Conservation (phyloP, 2,329 filamentous ascomycete species). For the Fusarium protoensiforme region DNA sequence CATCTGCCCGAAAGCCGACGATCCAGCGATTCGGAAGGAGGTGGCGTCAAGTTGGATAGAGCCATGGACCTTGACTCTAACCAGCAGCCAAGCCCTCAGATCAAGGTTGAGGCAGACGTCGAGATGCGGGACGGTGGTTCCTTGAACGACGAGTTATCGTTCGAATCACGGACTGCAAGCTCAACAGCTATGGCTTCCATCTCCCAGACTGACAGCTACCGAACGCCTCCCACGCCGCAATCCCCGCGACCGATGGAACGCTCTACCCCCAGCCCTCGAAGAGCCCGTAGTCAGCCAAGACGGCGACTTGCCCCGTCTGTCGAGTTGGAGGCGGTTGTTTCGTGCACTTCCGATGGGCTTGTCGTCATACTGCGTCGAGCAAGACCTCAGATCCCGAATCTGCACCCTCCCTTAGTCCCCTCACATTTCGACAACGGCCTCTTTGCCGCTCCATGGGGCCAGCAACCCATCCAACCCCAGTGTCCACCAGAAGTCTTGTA, state of each 20-base stretch:
- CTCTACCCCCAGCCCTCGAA: constrained; percentile 1
- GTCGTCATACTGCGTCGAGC: constrained; percentile 84
- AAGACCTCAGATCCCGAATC: constrained; percentile 73
- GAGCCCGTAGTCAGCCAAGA: constrained; percentile 6
- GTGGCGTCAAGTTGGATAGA: constrained; percentile 57
- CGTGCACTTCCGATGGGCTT: constrained; percentile 88
- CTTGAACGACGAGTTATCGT: constrained; percentile 11
- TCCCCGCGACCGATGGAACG: constrained; percentile 8
- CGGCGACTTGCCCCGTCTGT: constrained; percentile 57
- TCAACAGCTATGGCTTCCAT: constrained; percentile 16
- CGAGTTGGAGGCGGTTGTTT: constrained; percentile 90
- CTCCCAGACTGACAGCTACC: constrained; percentile 8
- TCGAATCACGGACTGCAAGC: constrained; percentile 25
- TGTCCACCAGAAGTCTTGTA: constrained; percentile 50
- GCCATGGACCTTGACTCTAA: constrained; percentile 55
- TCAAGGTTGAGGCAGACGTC: constrained; percentile 51
- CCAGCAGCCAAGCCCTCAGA: constrained; percentile 43
- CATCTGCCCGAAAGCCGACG: constrained; percentile 40
- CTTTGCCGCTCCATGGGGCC: constrained; percentile 84
- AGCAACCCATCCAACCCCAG: constrained; percentile 68
- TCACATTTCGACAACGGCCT: constrained; percentile 69
- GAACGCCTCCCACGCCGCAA: constrained; percentile 31
- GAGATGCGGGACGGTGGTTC: constrained; percentile 29
- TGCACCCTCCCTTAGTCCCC: constrained; percentile 59
- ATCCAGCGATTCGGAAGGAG: constrained; percentile 55